A percentile compares a stretch with the other conserved stretches of the same genome.
These are phyloP conservation scores for Botrytis paeoniae DNA, from an alignment of 2,329 filamentous ascomycete genomes.

Conservation along the genomic window DNA sequence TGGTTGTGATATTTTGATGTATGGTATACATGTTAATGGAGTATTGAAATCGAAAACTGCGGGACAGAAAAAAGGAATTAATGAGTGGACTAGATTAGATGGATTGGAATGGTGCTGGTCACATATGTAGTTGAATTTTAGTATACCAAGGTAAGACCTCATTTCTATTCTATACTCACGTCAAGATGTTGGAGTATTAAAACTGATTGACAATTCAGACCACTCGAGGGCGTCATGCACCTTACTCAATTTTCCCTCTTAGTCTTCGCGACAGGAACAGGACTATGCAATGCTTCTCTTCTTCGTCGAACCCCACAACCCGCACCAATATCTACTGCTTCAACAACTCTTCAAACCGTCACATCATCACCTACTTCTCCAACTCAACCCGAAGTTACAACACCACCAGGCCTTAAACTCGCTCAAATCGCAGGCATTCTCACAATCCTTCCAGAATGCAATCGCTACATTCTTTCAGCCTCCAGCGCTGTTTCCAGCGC, in stretches of 20 bases:
- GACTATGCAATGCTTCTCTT: conserved; percentile 11
- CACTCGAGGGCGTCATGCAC: conserved; percentile 6
- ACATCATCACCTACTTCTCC: not conserved
- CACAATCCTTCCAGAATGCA: not conserved
- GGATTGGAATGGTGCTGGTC: conserved; percentile 1
- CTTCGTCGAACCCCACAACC: not conserved
- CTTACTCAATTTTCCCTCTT: not conserved
- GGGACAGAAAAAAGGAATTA: conserved; percentile 9
- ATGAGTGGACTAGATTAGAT: not conserved
- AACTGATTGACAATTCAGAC: not conserved
- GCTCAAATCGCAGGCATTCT: not conserved
- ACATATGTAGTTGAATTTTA: not conserved
- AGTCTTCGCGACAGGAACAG: conserved; percentile 7
- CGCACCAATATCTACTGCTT: not conserved
- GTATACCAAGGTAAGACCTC: not conserved
- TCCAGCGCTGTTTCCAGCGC: not conserved
- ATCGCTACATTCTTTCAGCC: not conserved
- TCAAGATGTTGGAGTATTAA: not conserved
- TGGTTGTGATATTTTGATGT: not conserved
- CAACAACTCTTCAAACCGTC: not conserved
- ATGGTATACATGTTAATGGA: not conserved
- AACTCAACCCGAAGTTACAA: not conserved
- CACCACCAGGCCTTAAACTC: not conserved
- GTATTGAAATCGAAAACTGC: not conserved
- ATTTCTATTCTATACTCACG: not conserved